Percentiles rank a stretch among this genome's conserved stretches.
Evolutionary conservation across 2,329 filamentous ascomycete genomes (phyloP).

Genomic region (Xylaria sp.): DNA sequence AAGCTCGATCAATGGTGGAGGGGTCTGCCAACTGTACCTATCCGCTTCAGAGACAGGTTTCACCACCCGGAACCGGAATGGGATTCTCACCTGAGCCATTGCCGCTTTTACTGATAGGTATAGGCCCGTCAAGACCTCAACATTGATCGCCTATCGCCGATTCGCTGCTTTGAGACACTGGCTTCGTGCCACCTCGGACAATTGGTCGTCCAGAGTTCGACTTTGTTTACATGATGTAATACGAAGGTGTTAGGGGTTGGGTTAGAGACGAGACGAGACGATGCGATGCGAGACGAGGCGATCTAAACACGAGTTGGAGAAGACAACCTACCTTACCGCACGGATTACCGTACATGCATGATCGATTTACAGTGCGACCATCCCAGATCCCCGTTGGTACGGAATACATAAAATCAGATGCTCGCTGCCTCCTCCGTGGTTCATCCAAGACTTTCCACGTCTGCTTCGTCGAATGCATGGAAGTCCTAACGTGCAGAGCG

Average conservation of each 20-base stretch:
- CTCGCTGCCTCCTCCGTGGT: not conserved
- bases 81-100: not conserved
- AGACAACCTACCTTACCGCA: not conserved
- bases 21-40: not conserved
- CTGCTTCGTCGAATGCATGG: slow-evolving; percentile 15
- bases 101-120: not conserved
- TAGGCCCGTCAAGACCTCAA: not conserved
- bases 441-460: not conserved
- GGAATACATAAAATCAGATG: not conserved
- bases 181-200: not conserved
- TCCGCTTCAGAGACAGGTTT: not conserved
- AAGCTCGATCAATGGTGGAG: not conserved
- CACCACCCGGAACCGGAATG: not conserved
- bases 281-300: not conserved
- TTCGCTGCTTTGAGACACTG: not conserved
- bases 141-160: not conserved
- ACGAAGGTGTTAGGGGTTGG: not conserved
- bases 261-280: no score
- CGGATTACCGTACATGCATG: not conserved
- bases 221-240: not conserved
- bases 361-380: not conserved
- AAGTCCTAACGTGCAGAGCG: slow-evolving; percentile 18
- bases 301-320: not conserved
- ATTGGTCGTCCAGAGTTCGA: not conserved
- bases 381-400: not conserved